These are phyloP conservation scores for Glycine latifolia DNA, from an alignment of 306 rosid genomes.

Conservation along the genomic window DNA sequence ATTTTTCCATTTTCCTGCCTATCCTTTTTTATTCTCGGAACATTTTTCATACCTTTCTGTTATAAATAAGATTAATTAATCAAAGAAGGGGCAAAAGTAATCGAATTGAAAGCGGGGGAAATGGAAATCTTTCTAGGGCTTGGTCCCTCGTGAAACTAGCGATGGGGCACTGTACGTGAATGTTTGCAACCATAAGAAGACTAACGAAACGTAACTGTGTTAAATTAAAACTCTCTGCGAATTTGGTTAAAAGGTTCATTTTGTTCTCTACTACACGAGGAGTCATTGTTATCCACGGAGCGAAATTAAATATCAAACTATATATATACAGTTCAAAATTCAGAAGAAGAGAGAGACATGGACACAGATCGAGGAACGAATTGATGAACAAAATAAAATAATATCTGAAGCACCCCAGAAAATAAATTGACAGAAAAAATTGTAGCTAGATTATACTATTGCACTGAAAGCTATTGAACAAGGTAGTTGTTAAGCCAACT, in stretches of 20 bases:
- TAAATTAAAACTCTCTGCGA: background rate
- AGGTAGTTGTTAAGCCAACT: too few species aligned
- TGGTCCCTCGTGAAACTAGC: background rate
- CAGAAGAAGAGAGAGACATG: background rate
- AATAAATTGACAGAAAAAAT: background rate
- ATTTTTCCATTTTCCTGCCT: background rate
- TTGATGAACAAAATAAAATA: background rate
- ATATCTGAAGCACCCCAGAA: background rate
- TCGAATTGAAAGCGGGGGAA: background rate
- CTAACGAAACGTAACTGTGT: background rate
- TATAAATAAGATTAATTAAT: background rate
- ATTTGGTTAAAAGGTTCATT: background rate
- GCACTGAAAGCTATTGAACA: too few species aligned
- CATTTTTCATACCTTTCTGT: background rate
- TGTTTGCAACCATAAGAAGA: background rate
- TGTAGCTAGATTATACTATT: too few species aligned
- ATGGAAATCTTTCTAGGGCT: background rate
- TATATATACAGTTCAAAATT: background rate
- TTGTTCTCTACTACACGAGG: background rate
- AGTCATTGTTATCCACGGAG: background rate
- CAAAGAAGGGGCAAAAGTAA: background rate
- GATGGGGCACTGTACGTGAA: background rate
- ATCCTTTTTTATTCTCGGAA: background rate
- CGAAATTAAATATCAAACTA: background rate
- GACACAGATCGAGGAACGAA: background rate